Percentiles rank a stretch among this genome's conserved stretches.
Conservation (phyloP, 1,284 basidiomycete species). For the Albatrellus sp. region DNA sequence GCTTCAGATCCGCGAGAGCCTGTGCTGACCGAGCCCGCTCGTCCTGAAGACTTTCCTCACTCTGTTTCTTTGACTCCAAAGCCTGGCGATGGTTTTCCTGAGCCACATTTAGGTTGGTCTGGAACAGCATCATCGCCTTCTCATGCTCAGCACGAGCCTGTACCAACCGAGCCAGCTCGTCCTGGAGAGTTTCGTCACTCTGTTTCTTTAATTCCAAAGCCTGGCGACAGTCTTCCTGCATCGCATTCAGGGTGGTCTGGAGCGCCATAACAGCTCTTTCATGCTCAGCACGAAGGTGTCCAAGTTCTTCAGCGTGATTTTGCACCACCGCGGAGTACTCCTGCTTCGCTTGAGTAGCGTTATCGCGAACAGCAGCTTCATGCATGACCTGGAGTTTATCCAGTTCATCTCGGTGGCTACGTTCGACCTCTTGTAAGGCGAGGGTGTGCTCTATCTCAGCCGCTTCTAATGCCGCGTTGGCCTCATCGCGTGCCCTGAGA, state of each 20-base stretch:
- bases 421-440: conserved; percentile 41
- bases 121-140: conserved; percentile 7
- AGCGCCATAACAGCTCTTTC: conserved; percentile 9
- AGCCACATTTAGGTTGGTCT: conserved; percentile 9
- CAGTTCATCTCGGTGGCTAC: conserved; percentile 40
- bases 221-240: conserved; percentile 9
- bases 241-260: conserved; percentile 9
- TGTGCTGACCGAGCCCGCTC: conserved; percentile 23
- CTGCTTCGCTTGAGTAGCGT: conserved; percentile 14
- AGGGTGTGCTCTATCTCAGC: conserved; percentile 44
- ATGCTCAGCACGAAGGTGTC: conserved; percentile 20
- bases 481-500: conserved; percentile 30
- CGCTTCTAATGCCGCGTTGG: conserved; percentile 35
- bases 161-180: conserved; percentile 22
- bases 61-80: conserved; percentile 16
- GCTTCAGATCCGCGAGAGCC: conserved; percentile 21
- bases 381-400: conserved; percentile 34
- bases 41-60: conserved; percentile 17
- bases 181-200: conserved; percentile 16
- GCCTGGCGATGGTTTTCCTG: conserved; percentile 12
- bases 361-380: conserved; percentile 21
- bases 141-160: conserved; percentile 12
- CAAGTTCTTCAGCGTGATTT: conserved; percentile 27
- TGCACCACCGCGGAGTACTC: conserved; percentile 18
- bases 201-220: conserved; percentile 17